Percentiles rank a stretch among this genome's conserved stretches.
phyloP scores from a whole-genome alignment of 108 stramenopile species.

The Epipyxis sp. region DNA sequence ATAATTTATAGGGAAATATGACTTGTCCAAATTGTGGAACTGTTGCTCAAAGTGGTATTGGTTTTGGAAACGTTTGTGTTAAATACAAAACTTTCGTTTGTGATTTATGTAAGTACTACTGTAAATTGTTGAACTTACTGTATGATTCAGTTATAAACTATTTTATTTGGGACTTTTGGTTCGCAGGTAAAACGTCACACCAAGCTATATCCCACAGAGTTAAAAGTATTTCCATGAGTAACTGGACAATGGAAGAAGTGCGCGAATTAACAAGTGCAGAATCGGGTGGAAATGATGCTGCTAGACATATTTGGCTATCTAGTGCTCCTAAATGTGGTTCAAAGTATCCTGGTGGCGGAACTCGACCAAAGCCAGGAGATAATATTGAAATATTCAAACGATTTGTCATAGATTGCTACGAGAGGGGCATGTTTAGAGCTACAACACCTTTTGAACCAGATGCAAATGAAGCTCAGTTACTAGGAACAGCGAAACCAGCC shows the following conservation, averaged over 20 bases:
- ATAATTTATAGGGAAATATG: slow-evolving; percentile 3
- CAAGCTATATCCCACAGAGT: slow-evolving; percentile 83
- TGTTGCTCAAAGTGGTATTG: slow-evolving; percentile 22
- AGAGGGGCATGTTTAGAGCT: neutral
- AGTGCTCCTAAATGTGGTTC: slow-evolving; percentile 26
- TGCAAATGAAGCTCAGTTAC: slow-evolving; percentile 27
- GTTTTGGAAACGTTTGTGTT: slow-evolving; percentile 71
- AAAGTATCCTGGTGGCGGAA: slow-evolving; percentile 25
- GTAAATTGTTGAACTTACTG: neutral
- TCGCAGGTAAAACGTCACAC: slow-evolving; percentile 56
- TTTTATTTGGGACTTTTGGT: neutral
- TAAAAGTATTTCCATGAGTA: slow-evolving; percentile 80
- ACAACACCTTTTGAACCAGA: slow-evolving; percentile 15
- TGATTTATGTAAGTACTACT: slow-evolving; percentile 73
- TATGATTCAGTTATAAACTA: neutral
- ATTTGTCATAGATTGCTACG: slow-evolving; percentile 28
- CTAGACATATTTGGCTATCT: slow-evolving; percentile 34
- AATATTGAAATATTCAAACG: slow-evolving; percentile 37
- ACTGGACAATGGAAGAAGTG: slow-evolving; percentile 34
- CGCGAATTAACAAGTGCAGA: slow-evolving; percentile 17
- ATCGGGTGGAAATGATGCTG: slow-evolving; percentile 37
- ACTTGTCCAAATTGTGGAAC: slow-evolving; percentile 20
- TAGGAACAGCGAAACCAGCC: slow-evolving; percentile 27
- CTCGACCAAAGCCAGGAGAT: slow-evolving; percentile 33
- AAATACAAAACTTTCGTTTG: slow-evolving; percentile 87